Base-by-base conservation (phyloP, 768 basidiomycete genomes). In the Tulasnella sp. region DNA sequence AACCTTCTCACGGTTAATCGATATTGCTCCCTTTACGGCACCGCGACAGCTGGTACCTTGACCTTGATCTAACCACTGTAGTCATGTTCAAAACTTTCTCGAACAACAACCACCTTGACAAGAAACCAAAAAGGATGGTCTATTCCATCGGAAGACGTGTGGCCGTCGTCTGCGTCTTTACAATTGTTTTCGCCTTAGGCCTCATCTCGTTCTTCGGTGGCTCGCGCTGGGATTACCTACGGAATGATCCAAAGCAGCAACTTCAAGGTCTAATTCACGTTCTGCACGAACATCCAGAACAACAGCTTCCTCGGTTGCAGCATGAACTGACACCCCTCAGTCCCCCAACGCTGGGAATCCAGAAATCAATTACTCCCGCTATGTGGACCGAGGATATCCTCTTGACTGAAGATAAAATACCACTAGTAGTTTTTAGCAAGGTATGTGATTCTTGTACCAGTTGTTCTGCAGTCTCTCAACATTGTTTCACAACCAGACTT, bases 381-480 rank as follows among this genome's bases (percentile, higher is more conserved):
- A n/a, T 25, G 37, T 47, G 45, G 53, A 32, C 28, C 25, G 32
- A 16, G 6, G 16, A 10, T 13, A 46, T 39, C 33, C 22, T 13
- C 35, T 39, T 28, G 24, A 54, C 28, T 20, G 53, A 28, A 32
- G 22, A 41, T 20, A 46, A 54, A 32, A 37, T 33, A 4, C 53
- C 53, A 32, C 37, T 54, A 8, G 45, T 47, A 5, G 53, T 54
- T 1, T 54, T 54, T 31, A 54, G 53, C 28, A 54, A 54, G 29
- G 53, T 54, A 32, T 24, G 53, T 19, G 5, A 15, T 13, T 10
- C 34, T 10, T 10, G 24, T 40, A 12, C 28, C 7, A 7, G 3
- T 28, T 22, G 28, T 28, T 27, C 31, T 7, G 37, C 35, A 41
- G 22, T 10, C 34, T 47, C 25, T 35, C 28, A 13, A 29, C 34